Evolutionary conservation across 371 early-diverging fungal species (phyloP), one percentile per base, ranked within the genome.

Genomic region (Mortierella sp.): DNA sequence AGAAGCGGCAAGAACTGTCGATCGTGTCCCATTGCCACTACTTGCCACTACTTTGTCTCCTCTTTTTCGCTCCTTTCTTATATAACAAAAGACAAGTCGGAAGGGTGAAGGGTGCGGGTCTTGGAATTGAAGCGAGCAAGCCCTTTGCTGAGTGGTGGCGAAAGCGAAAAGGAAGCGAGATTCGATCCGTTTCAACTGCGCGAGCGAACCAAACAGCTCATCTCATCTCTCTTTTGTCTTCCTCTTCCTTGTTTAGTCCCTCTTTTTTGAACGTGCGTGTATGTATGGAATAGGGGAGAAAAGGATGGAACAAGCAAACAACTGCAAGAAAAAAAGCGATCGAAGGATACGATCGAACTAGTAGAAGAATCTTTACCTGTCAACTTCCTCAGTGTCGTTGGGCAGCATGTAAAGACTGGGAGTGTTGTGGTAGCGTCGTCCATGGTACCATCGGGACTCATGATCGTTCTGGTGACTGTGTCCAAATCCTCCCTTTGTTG

Each of bases 381-480:
- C 84, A 43, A 83, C 78, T 73, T 83, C 84, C 13, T 83, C 77
- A 13, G 84, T 80, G 64, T 83, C 84, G 31, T 83, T 83, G 8
- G 84, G 84, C 10, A 83, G 54, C 78, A 80, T 83, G 55, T 83
- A 83, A 0, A 80, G 75, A 31, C 80, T 83, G 0, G 74, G 19
- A 3, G 84, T 72, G 73, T 83, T 83, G 55, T 83, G 84, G 50
- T 80, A 83, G 37, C 84, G 80, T 69, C 84, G 28, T 5, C 84
- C 84, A 44, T 69, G 61, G 1, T 77, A 44, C 74, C 72, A 83
- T 40, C 84, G 72, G 64, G 73, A 80, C 13, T 80, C 78, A 26
- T 55, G 77, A 31, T 79, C 76, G 11, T 78, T 76, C 0, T 57
- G 40, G 19, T 72, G 44, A 4, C 19, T 50, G 0, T 50, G 50